Evolutionary conservation across 1,284 basidiomycete genomes (phyloP).

Genomic region (Naganishia sp.): DNA sequence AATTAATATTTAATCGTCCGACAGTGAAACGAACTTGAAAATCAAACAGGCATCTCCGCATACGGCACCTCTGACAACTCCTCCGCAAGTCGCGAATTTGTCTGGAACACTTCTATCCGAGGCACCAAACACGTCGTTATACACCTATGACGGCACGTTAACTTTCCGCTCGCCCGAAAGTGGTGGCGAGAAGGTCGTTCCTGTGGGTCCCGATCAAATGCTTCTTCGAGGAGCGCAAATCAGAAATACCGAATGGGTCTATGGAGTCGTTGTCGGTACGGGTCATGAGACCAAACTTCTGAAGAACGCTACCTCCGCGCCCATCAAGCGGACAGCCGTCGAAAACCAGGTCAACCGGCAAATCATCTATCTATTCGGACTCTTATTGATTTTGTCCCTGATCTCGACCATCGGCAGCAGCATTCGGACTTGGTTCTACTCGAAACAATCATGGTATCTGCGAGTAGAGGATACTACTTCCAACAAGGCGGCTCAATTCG

Average conservation of each 20-base stretch:
- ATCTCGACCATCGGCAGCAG: slow-evolving; percentile 90
- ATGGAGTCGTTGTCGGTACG: slow-evolving; percentile 90
- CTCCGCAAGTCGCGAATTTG: slow-evolving; percentile 70
- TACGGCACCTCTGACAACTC: slow-evolving; percentile 75
- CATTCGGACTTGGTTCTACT: slow-evolving; percentile 84
- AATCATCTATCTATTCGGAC: slow-evolving; percentile 91
- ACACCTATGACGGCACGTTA: slow-evolving; percentile 85
- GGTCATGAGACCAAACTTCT: slow-evolving; percentile 99
- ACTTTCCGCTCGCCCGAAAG: slow-evolving; percentile 59
- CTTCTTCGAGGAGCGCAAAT: slow-evolving; percentile 92
- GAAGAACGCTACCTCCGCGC: slow-evolving; percentile 90
- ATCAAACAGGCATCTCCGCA: slow-evolving; percentile 93
- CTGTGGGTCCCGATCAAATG: slow-evolving; percentile 92
- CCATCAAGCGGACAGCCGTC: slow-evolving; percentile 94
- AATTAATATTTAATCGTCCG: not conserved
- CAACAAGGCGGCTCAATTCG: slow-evolving; percentile 55
- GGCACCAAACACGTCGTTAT: slow-evolving; percentile 95
- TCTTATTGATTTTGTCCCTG: slow-evolving; percentile 82
- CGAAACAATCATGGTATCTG: slow-evolving; percentile 80
- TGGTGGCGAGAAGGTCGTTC: slow-evolving; percentile 66
- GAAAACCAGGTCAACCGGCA: slow-evolving; percentile 95
- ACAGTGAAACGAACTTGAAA: slow-evolving; percentile 94
- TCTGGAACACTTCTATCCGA: slow-evolving; percentile 86
- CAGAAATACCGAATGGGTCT: slow-evolving; percentile 94
- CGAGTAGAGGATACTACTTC: slow-evolving; percentile 48